These are phyloP conservation scores for Mycena vulgaris DNA, from an alignment of 768 basidiomycete species.

Conservation along the genomic window DNA sequence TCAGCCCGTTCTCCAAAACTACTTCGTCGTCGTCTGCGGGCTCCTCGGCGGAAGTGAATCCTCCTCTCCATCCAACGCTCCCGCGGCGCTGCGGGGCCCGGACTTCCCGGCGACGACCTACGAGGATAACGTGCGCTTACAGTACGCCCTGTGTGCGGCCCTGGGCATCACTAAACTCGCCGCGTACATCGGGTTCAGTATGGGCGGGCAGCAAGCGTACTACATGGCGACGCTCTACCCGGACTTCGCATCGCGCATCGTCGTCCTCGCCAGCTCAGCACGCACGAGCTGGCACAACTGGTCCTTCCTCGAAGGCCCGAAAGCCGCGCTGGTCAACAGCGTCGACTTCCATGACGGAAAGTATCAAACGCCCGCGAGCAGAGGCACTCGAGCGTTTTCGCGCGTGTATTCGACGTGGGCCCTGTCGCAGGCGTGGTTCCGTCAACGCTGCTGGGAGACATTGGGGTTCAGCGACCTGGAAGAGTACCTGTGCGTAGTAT, in stretches of 20 bases:
- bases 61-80: constrained; percentile 34
- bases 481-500: constrained; percentile 20
- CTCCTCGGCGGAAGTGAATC: constrained; percentile 33
- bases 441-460: constrained; percentile 33
- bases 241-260: constrained; percentile 29
- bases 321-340: constrained; percentile 36
- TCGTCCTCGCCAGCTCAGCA: constrained; percentile 31
- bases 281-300: constrained; percentile 39
- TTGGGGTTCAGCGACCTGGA: constrained; percentile 28
- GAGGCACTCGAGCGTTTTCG: constrained; percentile 34
- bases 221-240: constrained; percentile 33
- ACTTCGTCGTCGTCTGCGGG: constrained; percentile 31
- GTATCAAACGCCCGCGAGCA: constrained; percentile 29
- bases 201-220: constrained; percentile 39
- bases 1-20: constrained; percentile 18
- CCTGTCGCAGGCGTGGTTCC: constrained; percentile 38
- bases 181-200: constrained; percentile 37
- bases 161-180: constrained; percentile 25
- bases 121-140: constrained; percentile 34
- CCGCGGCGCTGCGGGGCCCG: constrained; percentile 9
- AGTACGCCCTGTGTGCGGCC: constrained; percentile 29
- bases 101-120: constrained; percentile 32
- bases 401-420: constrained; percentile 39
- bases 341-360: constrained; percentile 37
- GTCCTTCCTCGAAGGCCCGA: constrained; percentile 38